These are phyloP conservation scores for Solanum hybrid DNA, from an alignment of 305 asterid genomes.

Conservation along the genomic window DNA sequence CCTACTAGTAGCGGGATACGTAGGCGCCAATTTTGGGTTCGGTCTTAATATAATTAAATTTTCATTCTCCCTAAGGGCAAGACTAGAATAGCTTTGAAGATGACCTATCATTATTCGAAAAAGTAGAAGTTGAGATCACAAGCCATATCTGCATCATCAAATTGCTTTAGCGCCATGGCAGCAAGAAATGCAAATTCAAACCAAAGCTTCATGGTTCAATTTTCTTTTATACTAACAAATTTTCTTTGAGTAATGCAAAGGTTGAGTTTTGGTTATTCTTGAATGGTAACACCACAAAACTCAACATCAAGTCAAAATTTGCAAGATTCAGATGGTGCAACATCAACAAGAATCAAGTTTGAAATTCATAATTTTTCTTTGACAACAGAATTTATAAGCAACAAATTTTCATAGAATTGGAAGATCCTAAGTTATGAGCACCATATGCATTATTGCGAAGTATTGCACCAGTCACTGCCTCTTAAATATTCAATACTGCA, in stretches of 20 bases:
- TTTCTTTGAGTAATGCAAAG: background rate
- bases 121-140: background rate
- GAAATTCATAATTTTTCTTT: background rate
- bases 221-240: too few relatives aligned
- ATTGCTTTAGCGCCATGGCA: background rate
- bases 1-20: background rate
- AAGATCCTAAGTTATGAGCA: background rate
- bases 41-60: too few relatives aligned
- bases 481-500: too few relatives aligned
- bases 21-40: background rate
- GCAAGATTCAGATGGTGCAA: background rate
- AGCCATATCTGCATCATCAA: background rate
- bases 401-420: background rate
- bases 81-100: background rate
- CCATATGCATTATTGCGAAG: background rate
- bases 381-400: background rate
- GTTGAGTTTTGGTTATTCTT: background rate
- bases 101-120: background rate
- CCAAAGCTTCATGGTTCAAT: background rate
- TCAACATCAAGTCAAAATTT: background rate
- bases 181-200: background rate
- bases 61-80: background rate
- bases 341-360: background rate
- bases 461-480: background rate
- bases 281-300: background rate